A percentile compares a stretch with the other conserved stretches of the same genome.
Conservation (phyloP, 78 protist genomes). For the Guillardia theta region DNA sequence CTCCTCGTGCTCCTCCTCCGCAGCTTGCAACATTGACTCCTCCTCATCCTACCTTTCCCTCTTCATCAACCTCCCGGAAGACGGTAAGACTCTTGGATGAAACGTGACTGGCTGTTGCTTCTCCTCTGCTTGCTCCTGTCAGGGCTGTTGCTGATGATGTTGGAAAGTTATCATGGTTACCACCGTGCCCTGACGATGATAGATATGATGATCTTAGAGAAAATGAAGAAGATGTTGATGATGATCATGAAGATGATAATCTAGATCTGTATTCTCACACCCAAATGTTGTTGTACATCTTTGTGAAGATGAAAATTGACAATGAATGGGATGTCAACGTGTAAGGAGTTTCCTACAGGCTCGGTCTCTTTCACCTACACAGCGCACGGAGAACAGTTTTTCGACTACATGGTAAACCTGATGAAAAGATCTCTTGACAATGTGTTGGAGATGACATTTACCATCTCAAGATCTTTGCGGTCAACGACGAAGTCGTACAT, state of each 20-base stretch:
- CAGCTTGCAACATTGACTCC: background rate
- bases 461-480: background rate
- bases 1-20: background rate
- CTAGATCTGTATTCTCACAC: background rate
- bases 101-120: background rate
- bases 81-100: background rate
- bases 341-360: no score
- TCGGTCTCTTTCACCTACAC: background rate
- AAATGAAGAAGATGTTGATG: background rate
- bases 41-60: background rate
- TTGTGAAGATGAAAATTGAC: background rate
- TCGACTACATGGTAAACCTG: conserved; percentile 29
- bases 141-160: background rate
- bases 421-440: no score
- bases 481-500: background rate
- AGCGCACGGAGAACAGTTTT: conserved; percentile 11
- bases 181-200: no score
- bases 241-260: background rate
- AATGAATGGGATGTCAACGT: no score
- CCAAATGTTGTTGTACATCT: background rate
- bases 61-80: background rate
- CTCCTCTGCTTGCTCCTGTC: background rate
- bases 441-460: no score
- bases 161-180: no score
- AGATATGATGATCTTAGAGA: background rate